Evolutionary conservation across 2,329 filamentous ascomycete species (phyloP).

Genomic region (Colletotrichum somersetense): DNA sequence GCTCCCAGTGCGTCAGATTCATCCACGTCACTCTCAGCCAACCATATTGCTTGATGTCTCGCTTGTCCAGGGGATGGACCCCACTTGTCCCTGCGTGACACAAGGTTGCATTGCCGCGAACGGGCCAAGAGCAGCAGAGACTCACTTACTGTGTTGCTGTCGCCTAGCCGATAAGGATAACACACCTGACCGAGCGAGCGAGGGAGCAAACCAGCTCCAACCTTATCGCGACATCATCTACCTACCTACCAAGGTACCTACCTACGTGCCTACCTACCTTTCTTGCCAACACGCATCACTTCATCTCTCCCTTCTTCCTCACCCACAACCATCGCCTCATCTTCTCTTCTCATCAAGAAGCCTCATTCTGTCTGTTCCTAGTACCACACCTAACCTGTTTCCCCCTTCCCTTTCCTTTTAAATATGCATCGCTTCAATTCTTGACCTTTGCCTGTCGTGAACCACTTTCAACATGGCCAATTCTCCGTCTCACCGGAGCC

Average conservation of each 20-base stretch:
- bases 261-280: neutral
- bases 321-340: neutral
- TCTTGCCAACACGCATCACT: conserved; percentile 8
- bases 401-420: conserved; percentile 1
- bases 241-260: neutral
- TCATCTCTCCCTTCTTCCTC: neutral
- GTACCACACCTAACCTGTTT: conserved; percentile 4
- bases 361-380: neutral
- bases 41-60: neutral
- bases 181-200: conserved; percentile 25
- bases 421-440: conserved; percentile 41
- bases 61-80: conserved; percentile 18
- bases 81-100: conserved; percentile 31
- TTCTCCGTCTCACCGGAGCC: conserved; percentile 37
- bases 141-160: neutral
- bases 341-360: neutral
- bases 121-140: neutral
- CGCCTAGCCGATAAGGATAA: conserved; percentile 34
- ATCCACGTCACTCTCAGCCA: neutral
- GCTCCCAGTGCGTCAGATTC: neutral
- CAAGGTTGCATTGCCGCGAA: conserved; percentile 36
- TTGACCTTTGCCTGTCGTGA: conserved; percentile 29
- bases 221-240: conserved; percentile 42
- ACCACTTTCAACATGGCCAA: conserved; percentile 42
- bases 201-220: conserved; percentile 19